Percentiles rank a stretch among this genome's conserved stretches.
These are phyloP conservation scores for Cryptosporidium sp. DNA, from an alignment of 169 alveolate species.

Conservation along the genomic window DNA sequence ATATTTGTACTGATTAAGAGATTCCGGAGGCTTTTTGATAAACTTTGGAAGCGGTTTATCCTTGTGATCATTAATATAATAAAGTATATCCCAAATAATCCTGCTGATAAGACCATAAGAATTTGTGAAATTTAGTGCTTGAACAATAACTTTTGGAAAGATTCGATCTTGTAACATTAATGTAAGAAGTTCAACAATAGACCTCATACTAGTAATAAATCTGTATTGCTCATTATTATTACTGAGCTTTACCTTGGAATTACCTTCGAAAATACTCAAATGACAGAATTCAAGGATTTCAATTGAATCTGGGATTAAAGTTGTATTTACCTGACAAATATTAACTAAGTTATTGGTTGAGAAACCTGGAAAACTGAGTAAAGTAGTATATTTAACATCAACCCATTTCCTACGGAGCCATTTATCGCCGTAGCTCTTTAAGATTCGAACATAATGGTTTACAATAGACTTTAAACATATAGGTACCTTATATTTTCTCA, in stretches of 20 bases:
- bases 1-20: neutral
- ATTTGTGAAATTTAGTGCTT: slow-evolving; percentile 61
- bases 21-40: slow-evolving; percentile 22
- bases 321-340: slow-evolving; percentile 75
- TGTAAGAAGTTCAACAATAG: slow-evolving; percentile 71
- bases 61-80: slow-evolving; percentile 58
- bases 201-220: slow-evolving; percentile 69
- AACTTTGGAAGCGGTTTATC: slow-evolving; percentile 48
- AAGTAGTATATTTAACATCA: slow-evolving; percentile 60
- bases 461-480: slow-evolving; percentile 40
- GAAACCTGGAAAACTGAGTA: slow-evolving; percentile 74
- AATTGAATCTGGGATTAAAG: slow-evolving; percentile 70
- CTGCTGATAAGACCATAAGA: slow-evolving; percentile 63
- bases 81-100: slow-evolving; percentile 56
- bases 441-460: slow-evolving; percentile 40
- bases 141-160: slow-evolving; percentile 71
- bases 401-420: slow-evolving; percentile 73
- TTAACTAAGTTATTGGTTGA: slow-evolving; percentile 68
- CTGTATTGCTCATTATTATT: slow-evolving; percentile 57
- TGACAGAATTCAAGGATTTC: slow-evolving; percentile 72
- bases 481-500: slow-evolving; percentile 55
- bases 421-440: slow-evolving; percentile 47
- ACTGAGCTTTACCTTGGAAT: slow-evolving; percentile 26
- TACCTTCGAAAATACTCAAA: slow-evolving; percentile 52
- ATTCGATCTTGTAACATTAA: slow-evolving; percentile 69